Evolutionary conservation across 108 stramenopile species (phyloP), one percentile per base, ranked within the genome.

Genomic region (Skeletonema tropicum): DNA sequence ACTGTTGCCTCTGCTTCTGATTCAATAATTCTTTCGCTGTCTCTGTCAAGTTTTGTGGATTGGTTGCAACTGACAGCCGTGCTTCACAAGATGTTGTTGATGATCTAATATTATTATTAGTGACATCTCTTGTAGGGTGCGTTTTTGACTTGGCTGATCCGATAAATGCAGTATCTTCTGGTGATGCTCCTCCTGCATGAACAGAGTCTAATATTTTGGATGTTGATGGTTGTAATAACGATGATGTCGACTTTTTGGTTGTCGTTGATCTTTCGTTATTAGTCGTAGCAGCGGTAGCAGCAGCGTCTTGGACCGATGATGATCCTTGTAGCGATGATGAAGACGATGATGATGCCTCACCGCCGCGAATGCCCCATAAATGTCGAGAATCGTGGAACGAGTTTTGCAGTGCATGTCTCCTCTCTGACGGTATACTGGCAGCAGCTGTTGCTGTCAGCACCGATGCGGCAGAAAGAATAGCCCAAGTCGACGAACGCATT

Each of bases 151-250:
- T 23, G 14, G 52, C 19, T 9, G 14, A 30, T 35, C 67, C 68
- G 4, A 64, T 49, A 17, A 62, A 76, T 30, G 68, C 66, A 0
- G 67, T 36, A 48, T 75, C 67, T 25, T 60, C 60, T 17, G 59
- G 61, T 13, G 48, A 71, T 21, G 69, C 76, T 25, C 76, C 76
- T 31, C 76, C 76, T 3, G 76, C 76, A 13, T 69, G 70, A 8
- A 77, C 76, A 2, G 64, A 42, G 39, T 77, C 61, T 57, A 77
- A 70, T 59, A 77, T 11, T 35, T 70, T 70, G 17, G 76, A 71
- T 17, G 70, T 70, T 36, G 69, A 33, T 2, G 63, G 26, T 49
- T 70, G 23, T 62, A n/a, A n/a, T n/a, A 14, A 25, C 36, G 29
- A 31, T 52, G 14, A 15, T n/a, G 1, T 46, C 58, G 19, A 3